Base-by-base conservation (phyloP, 129 eudicot species). In the carrot (Daucus carota) region DNA sequence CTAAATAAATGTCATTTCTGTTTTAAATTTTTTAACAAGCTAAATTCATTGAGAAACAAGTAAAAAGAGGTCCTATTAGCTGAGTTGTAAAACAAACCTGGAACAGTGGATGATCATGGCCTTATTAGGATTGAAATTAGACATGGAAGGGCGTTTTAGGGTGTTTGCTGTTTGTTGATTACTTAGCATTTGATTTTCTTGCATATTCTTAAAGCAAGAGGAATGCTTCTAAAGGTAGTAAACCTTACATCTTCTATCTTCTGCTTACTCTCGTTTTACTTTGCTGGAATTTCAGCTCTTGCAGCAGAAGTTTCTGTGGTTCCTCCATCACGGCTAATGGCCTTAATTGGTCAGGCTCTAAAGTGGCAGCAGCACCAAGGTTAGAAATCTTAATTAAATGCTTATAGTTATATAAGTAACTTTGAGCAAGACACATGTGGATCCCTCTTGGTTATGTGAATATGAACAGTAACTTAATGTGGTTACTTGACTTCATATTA, bases 351-450 rank as follows among this genome's bases (percentile, higher is more conserved):
- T 48, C 99, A 95, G 83, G 90, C 99, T 57, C 76, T 95, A 75
- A 95, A 95, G 83, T 95, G 99, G 99, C 99, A 95, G 76, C 99
- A 95, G 80, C 96, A 95, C 80, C 99, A 95, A 95, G 99, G 99
- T 94, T 75, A 76, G 69, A 75, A 57, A 22, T 54, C 29, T 14
- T 7, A 22, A 48, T 1, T 48, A 17, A 48, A 17, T 47, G 54
- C 57, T 6, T 48, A 48, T 18, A 17, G n/a, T n/a, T n/a, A n/a
- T n/a, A 48, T 18, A 20, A 50, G 59, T 18, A 50, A 18, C 3
- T 48, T 50, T 50, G 26, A 50, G 7, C 26, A 20, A 6, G 59
- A 50, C 59, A 50, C 22, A 4, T 20, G 59, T 20, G 24, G 59
- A 50, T 50, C 59, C 26, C 11, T 50, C 22, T 50, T 50, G 2